A percentile compares a stretch with the other conserved stretches of the same genome.
Conservation (phyloP, 2,329 filamentous ascomycete genomes). For the Periconia digitata region DNA sequence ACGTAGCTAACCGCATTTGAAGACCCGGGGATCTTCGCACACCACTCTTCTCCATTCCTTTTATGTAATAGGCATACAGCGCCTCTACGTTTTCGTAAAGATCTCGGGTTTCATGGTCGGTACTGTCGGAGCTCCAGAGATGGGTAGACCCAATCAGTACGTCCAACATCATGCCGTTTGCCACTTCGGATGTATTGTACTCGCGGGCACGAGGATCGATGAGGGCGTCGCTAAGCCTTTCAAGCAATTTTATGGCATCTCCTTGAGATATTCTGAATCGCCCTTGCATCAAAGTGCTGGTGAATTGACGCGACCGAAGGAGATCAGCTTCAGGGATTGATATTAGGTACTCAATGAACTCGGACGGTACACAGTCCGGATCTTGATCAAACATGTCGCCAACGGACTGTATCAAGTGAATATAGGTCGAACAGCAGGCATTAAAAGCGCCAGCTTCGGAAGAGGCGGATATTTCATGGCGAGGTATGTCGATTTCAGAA, state of each 20-base stretch:
- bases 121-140: conserved; percentile 24
- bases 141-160: conserved; percentile 31
- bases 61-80: conserved; percentile 77
- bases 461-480: conserved; percentile 45
- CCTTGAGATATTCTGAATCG: conserved; percentile 19
- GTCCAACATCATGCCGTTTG: conserved; percentile 39
- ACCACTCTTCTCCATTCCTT: conserved; percentile 65
- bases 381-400: conserved; percentile 11
- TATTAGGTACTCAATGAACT: conserved; percentile 30
- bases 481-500: conserved; percentile 42
- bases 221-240: conserved; percentile 33
- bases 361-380: conserved; percentile 20
- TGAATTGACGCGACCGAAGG: conserved; percentile 31
- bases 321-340: conserved; percentile 32
- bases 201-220: conserved; percentile 38
- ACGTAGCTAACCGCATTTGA: conserved; percentile 65
- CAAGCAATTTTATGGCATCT: conserved; percentile 32
- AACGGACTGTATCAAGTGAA: conserved; percentile 29
- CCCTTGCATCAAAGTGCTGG: conserved; percentile 27
- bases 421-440: conserved; percentile 31
- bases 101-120: conserved; percentile 28
- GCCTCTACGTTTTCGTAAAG: conserved; percentile 70
- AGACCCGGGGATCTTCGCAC: conserved; percentile 67
- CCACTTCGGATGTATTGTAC: conserved; percentile 42
- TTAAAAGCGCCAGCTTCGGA: conserved; percentile 32